Base-by-base conservation (phyloP, 2,329 filamentous ascomycete genomes). In the Colletotrichum tropicale region DNA sequence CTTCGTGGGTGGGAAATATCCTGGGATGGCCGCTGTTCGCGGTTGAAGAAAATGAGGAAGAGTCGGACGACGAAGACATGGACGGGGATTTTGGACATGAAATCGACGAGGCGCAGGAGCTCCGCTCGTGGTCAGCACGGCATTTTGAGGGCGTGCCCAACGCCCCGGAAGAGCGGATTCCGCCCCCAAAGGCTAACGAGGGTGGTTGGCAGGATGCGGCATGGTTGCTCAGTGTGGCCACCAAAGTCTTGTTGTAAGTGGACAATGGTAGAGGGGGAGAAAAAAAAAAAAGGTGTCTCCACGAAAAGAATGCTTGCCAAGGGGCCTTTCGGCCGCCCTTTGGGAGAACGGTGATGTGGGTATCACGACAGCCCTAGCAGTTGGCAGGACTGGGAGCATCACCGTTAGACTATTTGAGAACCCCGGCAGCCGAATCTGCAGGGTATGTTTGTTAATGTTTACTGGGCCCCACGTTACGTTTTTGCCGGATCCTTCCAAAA, bases 181-280 rank as follows among this genome's bases (percentile, higher is more conserved):
- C 81, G 36, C 85, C 87, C 12, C 85, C 86, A 66, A 88, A 87
- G 56, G 85, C 87, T 10, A 88, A 93, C 67, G 88, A 91, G 58
- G 91, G 91, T 18, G 89, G 89, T 10, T 94, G 92, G 92, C 88
- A 90, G 74, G 93, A 94, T 82, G 92, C 92, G 30, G 91, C 91
- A 18, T 94, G 92, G 93, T 83, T 94, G 62, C 83, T 94, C 71
- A 92, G 89, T 77, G 91, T 94, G 77, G 92, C 92, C 13, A 89
- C 89, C 30, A 92, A 91, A 80, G 89, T 93, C 60, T 85, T 93
- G 78, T 86, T 92, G 77, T 92, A 83, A 85, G 70, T 58, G 62
- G 62, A 15, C 62, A n/a, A 28, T 21, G 43, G 12, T 21, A 48
- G 21, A 61, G 26, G 67, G 43, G 26, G 12, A 18, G 32, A 4